These are phyloP conservation scores for Fusarium tjaetaba DNA, from an alignment of 2,329 filamentous ascomycete genomes.

Conservation along the genomic window DNA sequence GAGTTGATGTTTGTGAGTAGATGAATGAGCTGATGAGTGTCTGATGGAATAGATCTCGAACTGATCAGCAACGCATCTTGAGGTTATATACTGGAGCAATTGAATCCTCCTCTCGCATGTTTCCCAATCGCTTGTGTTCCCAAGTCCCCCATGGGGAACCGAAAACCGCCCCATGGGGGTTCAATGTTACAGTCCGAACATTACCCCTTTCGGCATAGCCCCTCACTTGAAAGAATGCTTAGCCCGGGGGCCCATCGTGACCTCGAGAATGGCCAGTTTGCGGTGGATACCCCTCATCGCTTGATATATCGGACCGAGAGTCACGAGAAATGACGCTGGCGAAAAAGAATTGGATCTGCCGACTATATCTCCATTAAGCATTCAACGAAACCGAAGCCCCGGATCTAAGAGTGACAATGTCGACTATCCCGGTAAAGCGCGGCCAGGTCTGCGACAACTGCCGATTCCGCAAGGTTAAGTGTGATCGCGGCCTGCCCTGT, in stretches of 20 bases:
- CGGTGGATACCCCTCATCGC: constrained; percentile 13
- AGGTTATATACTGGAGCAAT: constrained; percentile 26
- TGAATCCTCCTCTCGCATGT: not conserved
- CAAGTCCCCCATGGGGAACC: constrained; percentile 6
- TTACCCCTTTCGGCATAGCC: constrained; percentile 32
- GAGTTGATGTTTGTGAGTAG: not conserved
- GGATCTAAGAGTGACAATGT: constrained; percentile 3
- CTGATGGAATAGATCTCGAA: not conserved
- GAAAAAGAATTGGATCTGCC: not conserved
- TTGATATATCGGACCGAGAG: constrained; percentile 18
- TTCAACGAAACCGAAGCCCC: not conserved
- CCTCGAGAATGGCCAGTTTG: not conserved
- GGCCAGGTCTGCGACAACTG: constrained; percentile 46
- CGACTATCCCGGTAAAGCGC: constrained; percentile 9
- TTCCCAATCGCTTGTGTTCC: constrained; percentile 7
- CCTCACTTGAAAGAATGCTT: not conserved
- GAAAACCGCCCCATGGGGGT: not conserved
- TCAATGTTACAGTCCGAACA: constrained; percentile 16
- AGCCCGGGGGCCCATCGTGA: not conserved
- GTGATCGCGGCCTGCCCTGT: constrained; percentile 46
- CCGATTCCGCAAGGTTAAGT: constrained; percentile 48
- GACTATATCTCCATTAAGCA: constrained; percentile 31
- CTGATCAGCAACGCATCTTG: not conserved
- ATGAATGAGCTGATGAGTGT: not conserved
- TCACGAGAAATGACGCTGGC: not conserved